These are phyloP conservation scores for Ophiobolus disseminans DNA, from an alignment of 2,329 filamentous ascomycete species.

Conservation along the genomic window DNA sequence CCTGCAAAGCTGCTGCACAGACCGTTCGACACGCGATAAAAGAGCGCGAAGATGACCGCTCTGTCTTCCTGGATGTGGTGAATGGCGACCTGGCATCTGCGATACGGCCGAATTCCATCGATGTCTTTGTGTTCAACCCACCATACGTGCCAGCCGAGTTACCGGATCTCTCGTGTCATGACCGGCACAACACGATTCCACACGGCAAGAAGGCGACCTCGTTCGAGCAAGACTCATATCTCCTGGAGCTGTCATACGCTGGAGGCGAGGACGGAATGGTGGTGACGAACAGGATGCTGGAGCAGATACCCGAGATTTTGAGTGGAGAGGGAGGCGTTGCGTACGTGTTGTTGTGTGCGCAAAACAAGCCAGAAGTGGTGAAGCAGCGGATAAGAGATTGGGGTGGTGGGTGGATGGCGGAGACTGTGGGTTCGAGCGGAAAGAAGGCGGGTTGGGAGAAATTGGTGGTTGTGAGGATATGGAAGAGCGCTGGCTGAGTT, in stretches of 20 bases:
- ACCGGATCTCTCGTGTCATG: conserved; percentile 61
- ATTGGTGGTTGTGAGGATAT: conserved; percentile 86
- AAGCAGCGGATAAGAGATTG: conserved; percentile 67
- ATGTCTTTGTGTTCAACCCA: conserved; percentile 94
- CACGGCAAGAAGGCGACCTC: conserved; percentile 33
- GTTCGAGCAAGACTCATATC: conserved; percentile 82
- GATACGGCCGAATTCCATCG: conserved; percentile 67
- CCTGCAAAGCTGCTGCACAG: conserved; percentile 75
- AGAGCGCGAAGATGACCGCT: conserved; percentile 32
- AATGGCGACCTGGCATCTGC: conserved; percentile 73
- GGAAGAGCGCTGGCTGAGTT: conserved; percentile 57
- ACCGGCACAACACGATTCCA: conserved; percentile 36
- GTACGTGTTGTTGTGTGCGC: conserved; percentile 87
- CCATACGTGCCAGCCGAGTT: conserved; percentile 91
- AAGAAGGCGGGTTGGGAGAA: conserved; percentile 94
- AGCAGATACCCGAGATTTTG: conserved; percentile 70
- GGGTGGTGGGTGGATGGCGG: conserved; percentile 72
- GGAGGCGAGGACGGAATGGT: conserved; percentile 94
- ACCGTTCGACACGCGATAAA: conserved; percentile 67
- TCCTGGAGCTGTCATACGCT: conserved; percentile 86
- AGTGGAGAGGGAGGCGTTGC: conserved; percentile 73
- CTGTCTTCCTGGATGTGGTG: conserved; percentile 68
- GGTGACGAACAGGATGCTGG: conserved; percentile 80
- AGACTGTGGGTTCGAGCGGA: conserved; percentile 82
- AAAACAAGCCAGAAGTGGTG: conserved; percentile 83